Evolutionary conservation across 2,329 filamentous ascomycete genomes (phyloP).

Genomic region (Rasamsonia emersonii): DNA sequence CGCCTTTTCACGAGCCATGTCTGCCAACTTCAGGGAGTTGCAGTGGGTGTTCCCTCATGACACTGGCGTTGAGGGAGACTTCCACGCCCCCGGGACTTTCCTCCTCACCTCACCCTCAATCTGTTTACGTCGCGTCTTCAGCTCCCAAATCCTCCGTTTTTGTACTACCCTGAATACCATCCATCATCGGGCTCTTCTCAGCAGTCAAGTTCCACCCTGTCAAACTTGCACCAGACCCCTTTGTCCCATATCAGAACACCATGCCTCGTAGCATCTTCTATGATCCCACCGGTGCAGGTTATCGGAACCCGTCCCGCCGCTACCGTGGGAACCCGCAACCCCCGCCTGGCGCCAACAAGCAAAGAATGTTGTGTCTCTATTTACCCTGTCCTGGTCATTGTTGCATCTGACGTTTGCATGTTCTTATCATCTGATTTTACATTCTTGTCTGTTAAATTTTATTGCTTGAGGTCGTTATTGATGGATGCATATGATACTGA

Average conservation of each 20-base stretch:
- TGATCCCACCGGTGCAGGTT: constrained; percentile 1
- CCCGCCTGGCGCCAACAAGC: neutral
- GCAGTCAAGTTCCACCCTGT: no score
- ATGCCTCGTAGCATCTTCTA: neutral
- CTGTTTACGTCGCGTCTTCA: neutral
- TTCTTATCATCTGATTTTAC: neutral
- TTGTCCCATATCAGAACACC: constrained; percentile 4
- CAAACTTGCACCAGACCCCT: no score
- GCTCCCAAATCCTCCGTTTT: neutral
- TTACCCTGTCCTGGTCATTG: neutral
- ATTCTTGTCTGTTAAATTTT: no score
- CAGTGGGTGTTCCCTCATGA: neutral
- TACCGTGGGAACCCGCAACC: neutral
- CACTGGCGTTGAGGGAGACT: no score
- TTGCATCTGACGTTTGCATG: neutral
- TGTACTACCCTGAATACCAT: no score
- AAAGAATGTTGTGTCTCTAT: neutral
- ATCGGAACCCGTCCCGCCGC: neutral
- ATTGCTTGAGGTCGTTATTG: neutral
- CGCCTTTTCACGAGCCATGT: no score
- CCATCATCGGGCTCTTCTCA: no score
- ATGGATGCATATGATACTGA: constrained; percentile 11
- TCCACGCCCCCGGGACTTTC: no score
- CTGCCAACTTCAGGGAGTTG: neutral
- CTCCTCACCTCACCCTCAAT: neutral